A percentile compares a stretch with the other conserved stretches of the same genome.
These are phyloP conservation scores for Alternaria consortialis DNA, from an alignment of 2,329 filamentous ascomycete genomes.

Conservation along the genomic window DNA sequence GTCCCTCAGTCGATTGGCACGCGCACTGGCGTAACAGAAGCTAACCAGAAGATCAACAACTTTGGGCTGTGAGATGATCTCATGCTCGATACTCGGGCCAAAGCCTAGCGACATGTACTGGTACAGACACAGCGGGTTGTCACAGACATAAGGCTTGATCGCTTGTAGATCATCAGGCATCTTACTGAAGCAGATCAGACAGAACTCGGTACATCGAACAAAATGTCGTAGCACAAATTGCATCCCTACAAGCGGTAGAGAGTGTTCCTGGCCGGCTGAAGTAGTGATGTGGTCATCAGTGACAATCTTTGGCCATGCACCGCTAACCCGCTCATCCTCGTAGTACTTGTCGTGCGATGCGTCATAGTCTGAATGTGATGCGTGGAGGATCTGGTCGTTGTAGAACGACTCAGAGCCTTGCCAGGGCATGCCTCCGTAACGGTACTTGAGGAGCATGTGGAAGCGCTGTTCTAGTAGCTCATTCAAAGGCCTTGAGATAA, in stretches of 20 bases:
- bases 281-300: slow-evolving; percentile 61
- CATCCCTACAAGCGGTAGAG: slow-evolving; percentile 69
- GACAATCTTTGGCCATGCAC: slow-evolving; percentile 57
- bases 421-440: slow-evolving; percentile 69
- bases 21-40: slow-evolving; percentile 75
- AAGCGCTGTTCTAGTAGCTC: slow-evolving; percentile 73
- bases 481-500: slow-evolving; percentile 77
- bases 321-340: slow-evolving; percentile 42
- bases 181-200: slow-evolving; percentile 81
- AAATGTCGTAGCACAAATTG: slow-evolving; percentile 82
- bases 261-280: slow-evolving; percentile 48
- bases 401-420: slow-evolving; percentile 70
- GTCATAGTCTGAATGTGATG: slow-evolving; percentile 31
- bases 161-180: slow-evolving; percentile 71
- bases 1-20: slow-evolving; percentile 55
- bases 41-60: slow-evolving; percentile 86
- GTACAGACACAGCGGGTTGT: slow-evolving; percentile 77
- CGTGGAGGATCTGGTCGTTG: slow-evolving; percentile 56
- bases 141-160: slow-evolving; percentile 80
- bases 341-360: slow-evolving; percentile 54
- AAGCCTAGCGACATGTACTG: slow-evolving; percentile 90
- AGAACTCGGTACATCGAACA: slow-evolving; percentile 84
- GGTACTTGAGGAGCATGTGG: slow-evolving; percentile 67
- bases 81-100: slow-evolving; percentile 84
- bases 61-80: slow-evolving; percentile 78